These are phyloP conservation scores for Citrus cavaleriei DNA, from an alignment of 345 rosid genomes.

Conservation along the genomic window DNA sequence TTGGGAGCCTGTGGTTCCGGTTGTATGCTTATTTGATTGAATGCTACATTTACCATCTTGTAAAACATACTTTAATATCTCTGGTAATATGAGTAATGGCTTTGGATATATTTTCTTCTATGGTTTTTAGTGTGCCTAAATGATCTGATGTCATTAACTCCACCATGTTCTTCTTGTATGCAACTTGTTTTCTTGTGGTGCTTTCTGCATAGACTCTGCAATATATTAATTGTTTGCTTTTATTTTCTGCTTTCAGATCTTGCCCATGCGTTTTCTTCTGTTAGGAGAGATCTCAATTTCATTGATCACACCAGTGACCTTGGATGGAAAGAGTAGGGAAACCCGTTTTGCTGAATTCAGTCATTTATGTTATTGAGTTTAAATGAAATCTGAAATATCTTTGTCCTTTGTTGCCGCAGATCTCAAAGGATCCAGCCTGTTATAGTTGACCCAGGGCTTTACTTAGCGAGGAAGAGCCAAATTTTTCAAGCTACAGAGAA, in stretches of 20 bases:
- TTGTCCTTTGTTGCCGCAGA: conserved; percentile 39
- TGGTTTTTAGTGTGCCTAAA: not conserved
- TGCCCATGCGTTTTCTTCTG: conserved; percentile 73
- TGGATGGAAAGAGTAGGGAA: conserved; percentile 97
- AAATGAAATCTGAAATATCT: conserved; percentile 10
- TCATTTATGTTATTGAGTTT: not conserved
- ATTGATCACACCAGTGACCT: conserved; percentile 93
- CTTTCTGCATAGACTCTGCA: not conserved
- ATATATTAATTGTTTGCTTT: conserved; percentile 3
- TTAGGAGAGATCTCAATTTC: conserved; percentile 82
- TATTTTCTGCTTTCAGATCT: conserved; percentile 55
- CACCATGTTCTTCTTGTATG: not conserved
- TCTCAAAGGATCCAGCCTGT: conserved; percentile 78
- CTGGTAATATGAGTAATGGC: not conserved
- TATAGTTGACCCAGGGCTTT: conserved; percentile 86
- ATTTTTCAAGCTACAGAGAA: conserved; percentile 85
- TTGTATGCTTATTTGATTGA: not conserved
- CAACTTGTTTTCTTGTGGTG: not conserved
- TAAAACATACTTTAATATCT: not conserved
- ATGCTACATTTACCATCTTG: not conserved
- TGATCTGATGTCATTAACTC: not conserved
- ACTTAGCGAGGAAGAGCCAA: conserved; percentile 83
- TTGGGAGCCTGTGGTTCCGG: not conserved
- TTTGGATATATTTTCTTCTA: not conserved
- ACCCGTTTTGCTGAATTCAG: conserved; percentile 3